These are phyloP conservation scores for Neopestalotiopsis rosae DNA, from an alignment of 2,329 filamentous ascomycete species.

Conservation along the genomic window DNA sequence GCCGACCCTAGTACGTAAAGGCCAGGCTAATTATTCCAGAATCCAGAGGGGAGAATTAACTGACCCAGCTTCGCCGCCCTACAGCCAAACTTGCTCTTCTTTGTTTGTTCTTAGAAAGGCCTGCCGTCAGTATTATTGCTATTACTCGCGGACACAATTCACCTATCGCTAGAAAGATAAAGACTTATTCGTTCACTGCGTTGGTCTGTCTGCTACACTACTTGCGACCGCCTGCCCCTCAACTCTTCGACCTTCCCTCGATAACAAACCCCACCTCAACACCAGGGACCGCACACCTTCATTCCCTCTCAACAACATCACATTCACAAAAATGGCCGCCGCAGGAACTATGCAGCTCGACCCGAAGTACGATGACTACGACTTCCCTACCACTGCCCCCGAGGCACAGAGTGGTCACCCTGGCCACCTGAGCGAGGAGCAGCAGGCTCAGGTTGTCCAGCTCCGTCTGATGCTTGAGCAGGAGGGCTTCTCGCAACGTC, in stretches of 20 bases:
- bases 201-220: not conserved
- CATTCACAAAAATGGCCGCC: constrained; percentile 18
- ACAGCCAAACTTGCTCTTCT: not conserved
- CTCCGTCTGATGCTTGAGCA: constrained; percentile 84
- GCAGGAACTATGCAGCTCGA: constrained; percentile 63
- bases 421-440: constrained; percentile 82
- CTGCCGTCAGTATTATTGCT: not conserved
- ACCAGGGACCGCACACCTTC: constrained; percentile 2
- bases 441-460: constrained; percentile 89
- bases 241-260: not conserved
- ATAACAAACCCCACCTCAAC: constrained; percentile 7
- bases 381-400: constrained; percentile 82
- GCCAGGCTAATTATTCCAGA: not conserved
- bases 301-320: constrained; percentile 7
- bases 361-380: constrained; percentile 95
- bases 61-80: not conserved
- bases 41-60: not conserved
- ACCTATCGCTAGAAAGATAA: not conserved
- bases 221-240: not conserved
- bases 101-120: not conserved
- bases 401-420: constrained; percentile 78
- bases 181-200: not conserved
- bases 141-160: constrained; percentile 1
- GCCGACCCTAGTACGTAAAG: not conserved
- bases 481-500: constrained; percentile 78